These are phyloP conservation scores for Aspergillus brasiliensis DNA, from an alignment of 2,329 filamentous ascomycete species.

Conservation along the genomic window DNA sequence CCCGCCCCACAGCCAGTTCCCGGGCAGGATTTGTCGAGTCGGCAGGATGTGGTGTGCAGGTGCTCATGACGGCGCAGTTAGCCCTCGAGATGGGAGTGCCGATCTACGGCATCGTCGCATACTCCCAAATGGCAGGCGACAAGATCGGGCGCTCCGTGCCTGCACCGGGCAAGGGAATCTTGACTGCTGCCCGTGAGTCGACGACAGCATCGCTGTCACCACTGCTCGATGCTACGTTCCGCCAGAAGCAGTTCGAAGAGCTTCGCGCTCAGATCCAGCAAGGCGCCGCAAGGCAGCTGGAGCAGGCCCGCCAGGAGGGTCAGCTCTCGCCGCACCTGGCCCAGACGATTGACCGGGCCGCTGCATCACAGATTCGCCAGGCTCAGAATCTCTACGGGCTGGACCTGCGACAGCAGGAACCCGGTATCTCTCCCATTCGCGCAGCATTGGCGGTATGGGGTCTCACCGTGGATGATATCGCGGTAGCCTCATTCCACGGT, in stretches of 20 bases:
- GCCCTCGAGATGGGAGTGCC: conserved; percentile 17
- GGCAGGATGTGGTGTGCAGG: conserved; percentile 74
- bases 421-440: conserved; percentile 2
- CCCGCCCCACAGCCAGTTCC: conserved; percentile 89
- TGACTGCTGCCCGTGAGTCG: conserved; percentile 70
- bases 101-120: conserved; percentile 15
- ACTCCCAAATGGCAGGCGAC: conserved; percentile 64
- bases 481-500: conserved; percentile 93
- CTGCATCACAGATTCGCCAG: background rate
- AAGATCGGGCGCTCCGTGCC: conserved; percentile 96
- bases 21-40: conserved; percentile 98
- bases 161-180: conserved; percentile 88
- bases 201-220: background rate
- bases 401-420: background rate
- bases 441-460: conserved; percentile 8
- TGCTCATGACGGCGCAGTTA: conserved; percentile 14
- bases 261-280: background rate
- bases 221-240: background rate
- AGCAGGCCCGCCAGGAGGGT: background rate
- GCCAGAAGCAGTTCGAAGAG: conserved; percentile 1
- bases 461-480: conserved; percentile 69
- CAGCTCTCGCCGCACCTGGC: background rate
- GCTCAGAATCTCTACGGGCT: background rate
- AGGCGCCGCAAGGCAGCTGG: background rate
- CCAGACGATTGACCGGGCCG: background rate